These are phyloP conservation scores for Dendryphion nanum DNA, from an alignment of 2,329 filamentous ascomycete genomes.

Conservation along the genomic window DNA sequence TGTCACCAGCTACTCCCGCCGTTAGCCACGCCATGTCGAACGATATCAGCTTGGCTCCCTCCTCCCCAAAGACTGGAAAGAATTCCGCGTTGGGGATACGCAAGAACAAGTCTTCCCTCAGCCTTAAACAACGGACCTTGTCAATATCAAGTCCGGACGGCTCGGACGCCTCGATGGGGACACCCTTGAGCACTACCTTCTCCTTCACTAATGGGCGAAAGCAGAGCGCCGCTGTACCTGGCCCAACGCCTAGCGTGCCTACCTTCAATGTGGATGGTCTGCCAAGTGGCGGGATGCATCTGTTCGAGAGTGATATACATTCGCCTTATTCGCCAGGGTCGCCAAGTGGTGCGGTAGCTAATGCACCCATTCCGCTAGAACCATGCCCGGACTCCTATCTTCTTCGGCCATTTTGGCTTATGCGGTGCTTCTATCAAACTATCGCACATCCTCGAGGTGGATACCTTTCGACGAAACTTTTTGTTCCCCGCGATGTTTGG, in stretches of 20 bases:
- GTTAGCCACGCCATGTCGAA: slow-evolving; percentile 42
- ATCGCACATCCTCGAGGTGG: slow-evolving; percentile 88
- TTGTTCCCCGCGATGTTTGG: slow-evolving; percentile 92
- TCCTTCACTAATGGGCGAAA: slow-evolving; percentile 47
- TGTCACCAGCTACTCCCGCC: slow-evolving; percentile 37
- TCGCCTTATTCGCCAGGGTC: slow-evolving; percentile 62
- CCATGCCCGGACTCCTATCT: slow-evolving; percentile 87
- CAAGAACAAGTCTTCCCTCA: slow-evolving; percentile 56
- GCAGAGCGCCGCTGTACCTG: slow-evolving; percentile 53
- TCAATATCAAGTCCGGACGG: slow-evolving; percentile 62
- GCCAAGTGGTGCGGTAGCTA: slow-evolving; percentile 60
- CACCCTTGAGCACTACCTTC: slow-evolving; percentile 70
- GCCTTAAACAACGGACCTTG: slow-evolving; percentile 71
- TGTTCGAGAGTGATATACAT: slow-evolving; percentile 84
- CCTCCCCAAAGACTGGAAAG: slow-evolving; percentile 36
- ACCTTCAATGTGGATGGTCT: slow-evolving; percentile 60
- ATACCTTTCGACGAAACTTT: slow-evolving; percentile 87
- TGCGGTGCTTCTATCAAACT: slow-evolving; percentile 91
- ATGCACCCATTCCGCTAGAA: slow-evolving; percentile 77
- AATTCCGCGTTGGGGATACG: slow-evolving; percentile 35
- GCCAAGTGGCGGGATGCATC: slow-evolving; percentile 66
- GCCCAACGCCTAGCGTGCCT: slow-evolving; percentile 65
- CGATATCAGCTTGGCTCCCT: slow-evolving; percentile 40
- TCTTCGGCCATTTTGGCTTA: slow-evolving; percentile 95
- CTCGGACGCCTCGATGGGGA: slow-evolving; percentile 69